Percentiles rank a stretch among this genome's conserved stretches.
Evolutionary conservation across 2,329 filamentous ascomycete species (phyloP).

Genomic region (Didymella lethalis): DNA sequence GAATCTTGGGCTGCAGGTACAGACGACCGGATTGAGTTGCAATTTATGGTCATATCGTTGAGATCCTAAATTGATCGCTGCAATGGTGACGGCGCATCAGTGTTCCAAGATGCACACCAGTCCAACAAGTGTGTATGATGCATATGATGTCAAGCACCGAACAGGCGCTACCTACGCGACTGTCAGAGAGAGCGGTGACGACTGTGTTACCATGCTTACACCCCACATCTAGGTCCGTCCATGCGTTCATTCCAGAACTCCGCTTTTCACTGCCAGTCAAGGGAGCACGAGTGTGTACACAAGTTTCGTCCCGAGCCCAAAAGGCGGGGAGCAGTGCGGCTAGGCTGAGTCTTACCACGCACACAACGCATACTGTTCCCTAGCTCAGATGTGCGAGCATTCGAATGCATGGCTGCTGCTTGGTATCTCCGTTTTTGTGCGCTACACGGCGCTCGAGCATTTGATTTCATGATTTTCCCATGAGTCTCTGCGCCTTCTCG

Average conservation of each 20-base stretch:
- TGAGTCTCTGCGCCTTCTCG: constrained; percentile 77
- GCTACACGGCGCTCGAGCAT: not conserved
- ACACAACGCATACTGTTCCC: not conserved
- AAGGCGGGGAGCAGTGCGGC: not conserved
- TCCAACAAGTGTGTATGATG: constrained; percentile 5
- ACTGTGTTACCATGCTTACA: constrained; percentile 13
- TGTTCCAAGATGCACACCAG: not conserved
- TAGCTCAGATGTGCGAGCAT: not conserved
- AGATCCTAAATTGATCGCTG: not conserved
- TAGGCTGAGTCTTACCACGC: not conserved
- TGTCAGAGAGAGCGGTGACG: constrained; percentile 16
- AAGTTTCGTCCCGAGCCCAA: not conserved
- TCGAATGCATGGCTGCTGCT: not conserved
- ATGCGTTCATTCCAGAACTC: constrained; percentile 5
- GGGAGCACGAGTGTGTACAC: constrained; percentile 1
- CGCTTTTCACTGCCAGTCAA: constrained; percentile 4
- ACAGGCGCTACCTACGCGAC: constrained; percentile 4
- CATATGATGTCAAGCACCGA: constrained; percentile 11
- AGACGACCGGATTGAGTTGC: not conserved
- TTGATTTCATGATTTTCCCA: constrained; percentile 51
- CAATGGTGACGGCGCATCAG: not conserved
- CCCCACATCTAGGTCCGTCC: constrained; percentile 5
- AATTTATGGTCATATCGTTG: not conserved
- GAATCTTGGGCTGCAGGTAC: constrained; percentile 12
- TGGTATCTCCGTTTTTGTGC: not conserved